Percentiles rank a stretch among this genome's conserved stretches.
phyloP scores from a whole-genome alignment of 2,329 filamentous ascomycete species.

The Trichophyton simii region DNA sequence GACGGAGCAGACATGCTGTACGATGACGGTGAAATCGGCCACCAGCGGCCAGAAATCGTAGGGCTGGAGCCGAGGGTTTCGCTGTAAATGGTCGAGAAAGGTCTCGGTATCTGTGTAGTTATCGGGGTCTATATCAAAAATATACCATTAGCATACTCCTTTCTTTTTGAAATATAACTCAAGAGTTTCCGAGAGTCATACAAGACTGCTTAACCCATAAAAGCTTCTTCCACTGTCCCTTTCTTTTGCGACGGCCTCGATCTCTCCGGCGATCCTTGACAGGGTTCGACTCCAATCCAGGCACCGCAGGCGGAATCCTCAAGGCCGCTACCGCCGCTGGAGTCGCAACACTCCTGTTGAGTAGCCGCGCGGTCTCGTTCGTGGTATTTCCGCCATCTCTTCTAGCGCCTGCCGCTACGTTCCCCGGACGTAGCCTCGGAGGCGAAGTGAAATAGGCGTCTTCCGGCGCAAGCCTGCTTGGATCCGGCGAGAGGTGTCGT shows the following conservation, averaged over 20 bases:
- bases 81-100: constrained; percentile 88
- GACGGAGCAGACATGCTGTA: constrained; percentile 92
- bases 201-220: constrained; percentile 96
- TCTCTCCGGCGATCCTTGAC: constrained; percentile 30
- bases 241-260: constrained; percentile 48
- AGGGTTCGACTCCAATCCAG: constrained; percentile 22
- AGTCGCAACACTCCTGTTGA: constrained; percentile 33
- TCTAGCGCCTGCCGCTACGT: constrained; percentile 9
- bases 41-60: constrained; percentile 98
- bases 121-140: constrained; percentile 60
- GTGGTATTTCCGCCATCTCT: constrained; percentile 20
- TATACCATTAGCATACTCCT: background rate
- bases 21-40: constrained; percentile 87
- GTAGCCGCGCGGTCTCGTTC: constrained; percentile 22
- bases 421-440: constrained; percentile 38
- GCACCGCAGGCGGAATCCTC: constrained; percentile 29
- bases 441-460: constrained; percentile 64
- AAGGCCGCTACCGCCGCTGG: constrained; percentile 30
- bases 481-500: constrained; percentile 39
- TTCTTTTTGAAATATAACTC: background rate
- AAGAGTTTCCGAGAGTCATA: constrained; percentile 33
- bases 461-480: constrained; percentile 64
- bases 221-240: constrained; percentile 81
- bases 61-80: constrained; percentile 82
- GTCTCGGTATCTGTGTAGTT: constrained; percentile 97